phyloP scores from a whole-genome alignment of 2,329 filamentous ascomycete genomes.

The Penicillium sp. region DNA sequence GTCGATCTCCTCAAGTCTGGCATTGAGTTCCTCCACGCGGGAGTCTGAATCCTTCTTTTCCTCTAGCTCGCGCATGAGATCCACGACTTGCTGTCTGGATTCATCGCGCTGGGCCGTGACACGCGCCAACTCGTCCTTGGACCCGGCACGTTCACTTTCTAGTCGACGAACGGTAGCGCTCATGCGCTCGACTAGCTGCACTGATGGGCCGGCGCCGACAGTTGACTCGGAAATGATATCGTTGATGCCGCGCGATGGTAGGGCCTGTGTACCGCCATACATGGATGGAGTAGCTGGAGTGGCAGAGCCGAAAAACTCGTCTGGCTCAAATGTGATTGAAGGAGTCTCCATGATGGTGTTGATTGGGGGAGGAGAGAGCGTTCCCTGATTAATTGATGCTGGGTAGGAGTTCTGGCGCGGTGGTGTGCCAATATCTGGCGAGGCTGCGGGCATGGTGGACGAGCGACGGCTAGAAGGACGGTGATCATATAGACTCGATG shows the following conservation, averaged over 20 bases:
- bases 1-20: conserved; percentile 67
- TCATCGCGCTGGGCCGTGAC: conserved; percentile 87
- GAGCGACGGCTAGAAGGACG: conserved; percentile 43
- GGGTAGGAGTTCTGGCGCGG: conserved; percentile 50
- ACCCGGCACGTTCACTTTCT: conserved; percentile 86
- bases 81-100: conserved; percentile 85
- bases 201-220: conserved; percentile 83
- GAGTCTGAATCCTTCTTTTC: conserved; percentile 61
- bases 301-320: conserved; percentile 44
- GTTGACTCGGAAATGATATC: conserved; percentile 90
- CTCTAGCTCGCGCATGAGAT: conserved; percentile 84
- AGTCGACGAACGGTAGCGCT: conserved; percentile 86
- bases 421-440: conserved; percentile 41
- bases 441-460: conserved; percentile 37
- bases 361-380: conserved; percentile 31
- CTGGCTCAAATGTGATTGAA: conserved; percentile 48
- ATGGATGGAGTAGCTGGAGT: conserved; percentile 41
- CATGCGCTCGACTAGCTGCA: conserved; percentile 95
- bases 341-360: conserved; percentile 33
- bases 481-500: conserved; percentile 37
- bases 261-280: conserved; percentile 37
- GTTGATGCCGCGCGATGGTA: conserved; percentile 62
- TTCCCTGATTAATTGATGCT: conserved; percentile 26
- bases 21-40: conserved; percentile 65
- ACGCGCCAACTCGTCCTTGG: conserved; percentile 79